phyloP scores from a whole-genome alignment of 2,329 filamentous ascomycete species.

The Hypocrella siamensis region DNA sequence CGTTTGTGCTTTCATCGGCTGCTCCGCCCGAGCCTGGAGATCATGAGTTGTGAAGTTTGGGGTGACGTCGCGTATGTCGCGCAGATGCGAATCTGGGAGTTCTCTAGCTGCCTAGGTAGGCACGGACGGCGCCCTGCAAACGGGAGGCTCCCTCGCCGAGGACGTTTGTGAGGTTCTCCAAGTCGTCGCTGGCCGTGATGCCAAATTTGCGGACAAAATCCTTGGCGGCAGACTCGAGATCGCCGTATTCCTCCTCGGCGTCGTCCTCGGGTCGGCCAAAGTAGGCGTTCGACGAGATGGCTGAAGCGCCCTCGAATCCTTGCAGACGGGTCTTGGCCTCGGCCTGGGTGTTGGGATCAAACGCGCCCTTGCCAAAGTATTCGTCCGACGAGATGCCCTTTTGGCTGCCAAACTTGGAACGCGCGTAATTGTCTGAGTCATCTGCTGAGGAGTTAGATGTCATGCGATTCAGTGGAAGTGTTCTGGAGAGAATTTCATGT shows the following conservation, averaged over 20 bases:
- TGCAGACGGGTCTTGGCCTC: slow-evolving; percentile 80
- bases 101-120: slow-evolving; percentile 43
- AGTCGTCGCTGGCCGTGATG: slow-evolving; percentile 85
- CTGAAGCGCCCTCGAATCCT: slow-evolving; percentile 80
- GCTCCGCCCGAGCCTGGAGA: no score
- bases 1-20: no score
- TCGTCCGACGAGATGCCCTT: slow-evolving; percentile 97
- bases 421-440: slow-evolving; percentile 71
- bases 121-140: slow-evolving; percentile 61
- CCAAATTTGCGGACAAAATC: slow-evolving; percentile 94
- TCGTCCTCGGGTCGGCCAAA: slow-evolving; percentile 89
- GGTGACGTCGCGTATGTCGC: no score
- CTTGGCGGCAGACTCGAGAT: slow-evolving; percentile 84
- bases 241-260: slow-evolving; percentile 65
- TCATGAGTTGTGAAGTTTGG: no score
- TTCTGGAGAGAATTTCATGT: not conserved
- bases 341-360: slow-evolving; percentile 61
- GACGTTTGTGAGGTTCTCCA: slow-evolving; percentile 75
- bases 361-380: slow-evolving; percentile 86
- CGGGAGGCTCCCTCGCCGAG: slow-evolving; percentile 74
- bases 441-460: slow-evolving; percentile 21
- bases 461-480: not conserved
- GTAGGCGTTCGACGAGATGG: slow-evolving; percentile 95
- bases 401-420: slow-evolving; percentile 76
- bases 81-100: no score